phyloP scores from a whole-genome alignment of 225 moss, liverwort and hornwort genomes.

The Marchantia paleacea region DNA sequence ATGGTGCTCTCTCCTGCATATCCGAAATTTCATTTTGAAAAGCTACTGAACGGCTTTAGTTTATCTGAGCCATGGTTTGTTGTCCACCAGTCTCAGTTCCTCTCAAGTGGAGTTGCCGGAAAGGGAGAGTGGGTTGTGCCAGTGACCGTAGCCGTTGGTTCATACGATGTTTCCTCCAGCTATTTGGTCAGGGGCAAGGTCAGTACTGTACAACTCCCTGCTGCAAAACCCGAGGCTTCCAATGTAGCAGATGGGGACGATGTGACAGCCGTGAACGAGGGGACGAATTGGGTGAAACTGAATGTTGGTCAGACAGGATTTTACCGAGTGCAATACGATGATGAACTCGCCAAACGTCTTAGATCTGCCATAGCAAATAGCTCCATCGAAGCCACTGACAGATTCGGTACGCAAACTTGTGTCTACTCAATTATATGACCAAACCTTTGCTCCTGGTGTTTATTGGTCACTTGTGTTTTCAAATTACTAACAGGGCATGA shows the following conservation, averaged over 20 bases:
- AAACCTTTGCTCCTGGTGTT: neutral
- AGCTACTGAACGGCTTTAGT: neutral
- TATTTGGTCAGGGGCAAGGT: slow-evolving; percentile 63
- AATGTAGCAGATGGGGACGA: slow-evolving; percentile 6
- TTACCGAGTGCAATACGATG: slow-evolving; percentile 70
- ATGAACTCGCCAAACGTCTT: slow-evolving; percentile 63
- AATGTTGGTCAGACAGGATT: slow-evolving; percentile 77
- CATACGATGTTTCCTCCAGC: slow-evolving; percentile 47
- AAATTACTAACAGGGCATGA: neutral
- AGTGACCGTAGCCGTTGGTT: slow-evolving; percentile 62
- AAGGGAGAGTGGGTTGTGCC: slow-evolving; percentile 73
- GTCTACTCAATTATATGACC: neutral
- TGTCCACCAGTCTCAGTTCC: slow-evolving; percentile 58
- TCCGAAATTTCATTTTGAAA: too few relatives aligned
- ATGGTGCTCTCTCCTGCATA: too few relatives aligned
- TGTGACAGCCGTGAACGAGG: slow-evolving; percentile 28
- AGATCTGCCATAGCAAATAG: slow-evolving; percentile 56
- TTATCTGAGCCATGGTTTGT: neutral
- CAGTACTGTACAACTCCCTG: slow-evolving; percentile 44
- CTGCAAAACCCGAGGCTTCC: slow-evolving; percentile 19
- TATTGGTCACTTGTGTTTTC: neutral
- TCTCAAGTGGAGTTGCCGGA: slow-evolving; percentile 57
- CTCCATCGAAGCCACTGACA: slow-evolving; percentile 65
- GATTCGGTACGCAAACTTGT: slow-evolving; percentile 48
- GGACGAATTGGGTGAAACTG: slow-evolving; percentile 62